These are phyloP conservation scores for Magnolia officinalis DNA, from an alignment of 164 flowering plant species.

Conservation along the genomic window DNA sequence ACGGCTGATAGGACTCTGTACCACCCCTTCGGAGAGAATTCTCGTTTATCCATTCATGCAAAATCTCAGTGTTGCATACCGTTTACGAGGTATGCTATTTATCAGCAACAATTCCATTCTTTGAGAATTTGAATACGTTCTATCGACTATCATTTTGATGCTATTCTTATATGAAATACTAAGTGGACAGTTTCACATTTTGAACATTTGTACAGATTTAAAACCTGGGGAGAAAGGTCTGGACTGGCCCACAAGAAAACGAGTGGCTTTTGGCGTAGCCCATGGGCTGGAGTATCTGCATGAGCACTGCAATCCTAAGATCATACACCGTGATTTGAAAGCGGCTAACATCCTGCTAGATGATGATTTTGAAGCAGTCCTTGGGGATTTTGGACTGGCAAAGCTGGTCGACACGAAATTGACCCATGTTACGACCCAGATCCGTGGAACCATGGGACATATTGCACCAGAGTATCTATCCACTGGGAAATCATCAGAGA, in stretches of 20 bases:
- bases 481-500: slow-evolving; percentile 56
- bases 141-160: neutral
- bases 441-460: slow-evolving; percentile 65
- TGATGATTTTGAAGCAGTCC: slow-evolving; percentile 55
- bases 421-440: slow-evolving; percentile 59
- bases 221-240: slow-evolving; percentile 43
- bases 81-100: slow-evolving; percentile 36
- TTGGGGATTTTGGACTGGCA: slow-evolving; percentile 63
- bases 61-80: slow-evolving; percentile 53
- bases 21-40: slow-evolving; percentile 46
- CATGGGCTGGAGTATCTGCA: slow-evolving; percentile 55
- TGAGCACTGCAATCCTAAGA: slow-evolving; percentile 58
- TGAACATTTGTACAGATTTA: slow-evolving; percentile 17
- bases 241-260: slow-evolving; percentile 55
- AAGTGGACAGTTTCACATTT: neutral
- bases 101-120: neutral
- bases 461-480: slow-evolving; percentile 59
- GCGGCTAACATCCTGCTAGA: slow-evolving; percentile 59
- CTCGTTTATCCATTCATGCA: slow-evolving; percentile 57
- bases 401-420: slow-evolving; percentile 39
- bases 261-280: slow-evolving; percentile 53
- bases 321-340: slow-evolving; percentile 62
- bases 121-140: neutral
- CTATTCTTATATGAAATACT: neutral
- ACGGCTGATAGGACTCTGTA: slow-evolving; percentile 44